These are phyloP conservation scores for Aspergillus ochraceus DNA, from an alignment of 2,329 filamentous ascomycete genomes.

Conservation along the genomic window DNA sequence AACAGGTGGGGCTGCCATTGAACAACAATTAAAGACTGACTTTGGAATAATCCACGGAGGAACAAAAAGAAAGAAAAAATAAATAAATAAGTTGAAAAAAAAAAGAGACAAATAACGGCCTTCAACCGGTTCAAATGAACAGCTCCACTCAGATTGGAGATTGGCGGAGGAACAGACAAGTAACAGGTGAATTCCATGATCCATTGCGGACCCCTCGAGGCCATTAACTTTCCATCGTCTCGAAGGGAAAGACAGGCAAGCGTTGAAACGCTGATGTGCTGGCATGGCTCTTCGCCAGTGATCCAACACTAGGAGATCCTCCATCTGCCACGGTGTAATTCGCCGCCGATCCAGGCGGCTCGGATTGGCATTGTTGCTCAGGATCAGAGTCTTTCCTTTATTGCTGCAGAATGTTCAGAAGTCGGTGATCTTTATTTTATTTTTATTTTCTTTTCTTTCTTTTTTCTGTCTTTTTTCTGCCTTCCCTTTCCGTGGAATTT, in stretches of 20 bases:
- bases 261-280: slow-evolving; percentile 67
- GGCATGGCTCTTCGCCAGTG: slow-evolving; percentile 84
- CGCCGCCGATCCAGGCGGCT: slow-evolving; percentile 37
- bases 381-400: slow-evolving; percentile 14
- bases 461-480: slow-evolving; percentile 3
- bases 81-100: neutral
- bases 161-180: slow-evolving; percentile 10
- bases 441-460: neutral
- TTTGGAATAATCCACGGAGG: slow-evolving; percentile 8
- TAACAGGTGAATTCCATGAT: slow-evolving; percentile 14
- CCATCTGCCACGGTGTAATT: slow-evolving; percentile 43
- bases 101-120: slow-evolving; percentile 10
- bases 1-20: slow-evolving; percentile 33
- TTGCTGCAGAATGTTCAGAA: slow-evolving; percentile 18
- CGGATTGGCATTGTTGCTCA: slow-evolving; percentile 30
- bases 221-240: slow-evolving; percentile 17
- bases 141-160: slow-evolving; percentile 17
- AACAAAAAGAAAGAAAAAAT: slow-evolving; percentile 3
- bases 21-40: slow-evolving; percentile 11
- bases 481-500: neutral
- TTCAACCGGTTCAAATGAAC: slow-evolving; percentile 21
- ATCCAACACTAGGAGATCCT: slow-evolving; percentile 60
- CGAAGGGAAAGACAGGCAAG: slow-evolving; percentile 15
- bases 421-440: slow-evolving; percentile 14
- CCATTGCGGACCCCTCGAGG: slow-evolving; percentile 17